Conservation (phyloP, 768 basidiomycete species). For the Tricholoma terreum region DNA sequence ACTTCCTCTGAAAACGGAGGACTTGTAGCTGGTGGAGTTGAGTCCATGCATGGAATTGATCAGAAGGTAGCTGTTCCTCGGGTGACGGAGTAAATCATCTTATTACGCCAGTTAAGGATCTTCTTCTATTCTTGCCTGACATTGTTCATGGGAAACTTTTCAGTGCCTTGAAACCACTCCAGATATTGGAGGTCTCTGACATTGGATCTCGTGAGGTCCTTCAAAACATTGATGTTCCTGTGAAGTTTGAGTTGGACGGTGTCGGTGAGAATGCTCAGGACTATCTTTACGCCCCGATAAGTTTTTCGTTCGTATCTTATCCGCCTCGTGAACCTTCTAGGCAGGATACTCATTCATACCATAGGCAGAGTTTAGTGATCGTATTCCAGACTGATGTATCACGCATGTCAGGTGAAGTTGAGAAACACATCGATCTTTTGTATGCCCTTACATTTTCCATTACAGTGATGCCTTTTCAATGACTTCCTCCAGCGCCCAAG, state of each 20-base stretch:
- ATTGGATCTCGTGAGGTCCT: slow-evolving; percentile 45
- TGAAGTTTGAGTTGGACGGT: slow-evolving; percentile 35
- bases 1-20: not conserved
- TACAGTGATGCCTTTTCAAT: not conserved
- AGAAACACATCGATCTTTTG: slow-evolving; percentile 2
- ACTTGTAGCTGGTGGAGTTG: slow-evolving; percentile 2
- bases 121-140: not conserved
- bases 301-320: slow-evolving; percentile 22
- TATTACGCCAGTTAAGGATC: slow-evolving; percentile 1
- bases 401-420: slow-evolving; percentile 1
- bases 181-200: slow-evolving; percentile 58
- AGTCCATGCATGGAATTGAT: not conserved
- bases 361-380: slow-evolving; percentile 8
- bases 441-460: not conserved
- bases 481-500: slow-evolving; percentile 3
- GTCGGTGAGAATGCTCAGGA: slow-evolving; percentile 46
- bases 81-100: slow-evolving; percentile 3
- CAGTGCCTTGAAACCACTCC: slow-evolving; percentile 43
- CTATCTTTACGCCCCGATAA: slow-evolving; percentile 26
- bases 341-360: slow-evolving; percentile 3
- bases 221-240: slow-evolving; percentile 32
- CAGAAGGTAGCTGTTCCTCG: not conserved
- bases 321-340: slow-evolving; percentile 14
- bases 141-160: not conserved
- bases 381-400: slow-evolving; percentile 10